phyloP scores from a whole-genome alignment of 129 eudicot genomes.

The Artemisia annua region DNA sequence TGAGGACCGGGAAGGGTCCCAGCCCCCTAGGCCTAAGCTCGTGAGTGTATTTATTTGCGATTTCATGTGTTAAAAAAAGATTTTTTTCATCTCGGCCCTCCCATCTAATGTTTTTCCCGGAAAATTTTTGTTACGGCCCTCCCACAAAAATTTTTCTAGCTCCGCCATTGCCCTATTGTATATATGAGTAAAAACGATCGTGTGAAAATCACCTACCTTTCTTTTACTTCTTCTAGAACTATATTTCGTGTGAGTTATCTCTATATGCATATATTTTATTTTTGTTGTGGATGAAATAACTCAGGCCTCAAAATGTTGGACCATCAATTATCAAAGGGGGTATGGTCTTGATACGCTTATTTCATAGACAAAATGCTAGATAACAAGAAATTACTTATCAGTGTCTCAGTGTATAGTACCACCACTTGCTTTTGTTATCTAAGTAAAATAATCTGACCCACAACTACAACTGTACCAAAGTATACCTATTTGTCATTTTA shows the following conservation, averaged over 20 bases:
- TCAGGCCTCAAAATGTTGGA: slow-evolving; percentile 34
- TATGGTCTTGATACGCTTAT: slow-evolving; percentile 30
- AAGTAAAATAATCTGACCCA: slow-evolving; percentile 32
- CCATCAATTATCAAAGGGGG: slow-evolving; percentile 24
- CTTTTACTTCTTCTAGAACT: not conserved
- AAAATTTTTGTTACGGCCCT: too few species aligned
- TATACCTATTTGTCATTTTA: slow-evolving; percentile 27
- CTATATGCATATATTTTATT: not conserved
- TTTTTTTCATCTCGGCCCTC: too few species aligned
- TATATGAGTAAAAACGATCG: not conserved
- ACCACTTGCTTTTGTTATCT: slow-evolving; percentile 44
- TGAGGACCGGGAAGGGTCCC: too few species aligned
- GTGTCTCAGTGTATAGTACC: slow-evolving; percentile 15
- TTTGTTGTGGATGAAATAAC: slow-evolving; percentile 4
- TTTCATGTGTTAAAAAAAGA: too few species aligned
- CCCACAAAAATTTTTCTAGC: too few species aligned
- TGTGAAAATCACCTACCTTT: not conserved
- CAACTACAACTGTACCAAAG: slow-evolving; percentile 32
- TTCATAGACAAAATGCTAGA: slow-evolving; percentile 33
- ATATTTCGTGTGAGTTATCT: not conserved
- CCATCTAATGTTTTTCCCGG: too few species aligned
- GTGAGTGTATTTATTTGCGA: too few species aligned
- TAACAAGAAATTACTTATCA: slow-evolving; percentile 36
- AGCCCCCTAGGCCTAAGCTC: too few species aligned
- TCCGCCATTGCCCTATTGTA: too few species aligned